These are phyloP conservation scores for Chlorella sorokiniana DNA, from an alignment of 139 green algal species.

Conservation along the genomic window DNA sequence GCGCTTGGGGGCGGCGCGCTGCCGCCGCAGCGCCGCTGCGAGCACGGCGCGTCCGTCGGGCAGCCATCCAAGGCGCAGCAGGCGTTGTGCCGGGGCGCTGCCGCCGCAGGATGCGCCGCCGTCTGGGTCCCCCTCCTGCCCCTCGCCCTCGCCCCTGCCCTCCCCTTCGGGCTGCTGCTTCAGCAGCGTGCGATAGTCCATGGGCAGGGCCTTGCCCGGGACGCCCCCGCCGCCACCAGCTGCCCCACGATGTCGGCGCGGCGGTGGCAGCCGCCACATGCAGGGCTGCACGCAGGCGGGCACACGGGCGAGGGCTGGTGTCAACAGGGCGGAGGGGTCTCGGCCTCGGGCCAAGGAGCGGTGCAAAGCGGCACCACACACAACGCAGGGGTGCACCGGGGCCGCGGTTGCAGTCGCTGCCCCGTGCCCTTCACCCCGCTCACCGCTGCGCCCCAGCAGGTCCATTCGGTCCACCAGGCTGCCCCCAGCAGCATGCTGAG, in stretches of 20 bases:
- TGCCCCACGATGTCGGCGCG: constrained; percentile 46
- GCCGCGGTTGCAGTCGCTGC: no score
- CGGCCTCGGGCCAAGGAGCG: neutral
- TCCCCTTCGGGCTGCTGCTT: constrained; percentile 9
- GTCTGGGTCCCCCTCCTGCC: neutral
- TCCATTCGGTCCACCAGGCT: constrained; percentile 35
- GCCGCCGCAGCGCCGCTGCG: neutral
- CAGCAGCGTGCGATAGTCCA: constrained; percentile 39
- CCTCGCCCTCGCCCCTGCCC: neutral
- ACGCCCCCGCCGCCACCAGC: constrained; percentile 38
- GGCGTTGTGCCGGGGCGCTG: no score
- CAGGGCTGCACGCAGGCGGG: constrained; percentile 15
- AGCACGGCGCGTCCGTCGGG: no score
- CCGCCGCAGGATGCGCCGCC: neutral
- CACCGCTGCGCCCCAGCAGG: constrained; percentile 26
- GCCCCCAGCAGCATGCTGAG: constrained; percentile 33
- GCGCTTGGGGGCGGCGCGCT: constrained; percentile 21
- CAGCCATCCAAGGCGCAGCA: no score
- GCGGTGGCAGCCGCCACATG: constrained; percentile 43
- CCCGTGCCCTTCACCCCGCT: neutral
- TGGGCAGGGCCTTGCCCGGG: constrained; percentile 34
- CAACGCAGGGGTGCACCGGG: no score
- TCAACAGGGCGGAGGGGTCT: neutral
- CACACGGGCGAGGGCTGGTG: neutral
- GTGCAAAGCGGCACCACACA: no score